These are phyloP conservation scores for Aspergillus ustus DNA, from an alignment of 2,329 filamentous ascomycete genomes.

Conservation along the genomic window DNA sequence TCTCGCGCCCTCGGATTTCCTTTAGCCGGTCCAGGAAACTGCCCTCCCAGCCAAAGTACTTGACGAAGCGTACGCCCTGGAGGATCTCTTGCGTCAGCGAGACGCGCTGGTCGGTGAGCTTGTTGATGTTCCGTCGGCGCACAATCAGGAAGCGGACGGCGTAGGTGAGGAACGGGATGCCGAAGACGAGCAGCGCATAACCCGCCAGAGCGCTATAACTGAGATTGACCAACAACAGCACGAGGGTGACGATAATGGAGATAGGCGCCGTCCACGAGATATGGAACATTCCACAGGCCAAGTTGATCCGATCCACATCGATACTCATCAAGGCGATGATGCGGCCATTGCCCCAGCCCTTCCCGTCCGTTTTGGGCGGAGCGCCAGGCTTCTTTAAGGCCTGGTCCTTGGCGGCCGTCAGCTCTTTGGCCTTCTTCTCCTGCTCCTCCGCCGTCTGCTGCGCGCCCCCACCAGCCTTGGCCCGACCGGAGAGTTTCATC, in stretches of 20 bases:
- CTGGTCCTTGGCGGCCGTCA: conserved; percentile 43
- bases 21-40: conserved; percentile 80
- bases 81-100: conserved; percentile 90
- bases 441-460: conserved; percentile 56
- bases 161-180: conserved; percentile 75
- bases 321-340: conserved; percentile 95
- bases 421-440: conserved; percentile 44
- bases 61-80: conserved; percentile 88
- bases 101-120: conserved; percentile 89
- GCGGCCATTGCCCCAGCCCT: conserved; percentile 89
- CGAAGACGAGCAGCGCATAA: conserved; percentile 78
- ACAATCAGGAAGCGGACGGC: conserved; percentile 78
- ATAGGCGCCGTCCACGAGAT: conserved; percentile 87
- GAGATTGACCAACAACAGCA: conserved; percentile 82
- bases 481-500: conserved; percentile 84
- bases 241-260: conserved; percentile 75
- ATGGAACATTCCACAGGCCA: conserved; percentile 87
- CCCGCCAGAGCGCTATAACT: conserved; percentile 88
- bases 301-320: conserved; percentile 90
- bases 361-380: conserved; percentile 67
- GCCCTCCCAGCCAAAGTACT: conserved; percentile 93
- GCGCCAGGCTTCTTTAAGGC: conserved; percentile 29
- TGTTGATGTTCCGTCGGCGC: conserved; percentile 82
- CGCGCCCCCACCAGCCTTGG: conserved; percentile 85
- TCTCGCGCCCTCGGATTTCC: conserved; percentile 74